These are phyloP conservation scores for Trichosanthes cucumerina DNA, from an alignment of 306 rosid species.

Conservation along the genomic window DNA sequence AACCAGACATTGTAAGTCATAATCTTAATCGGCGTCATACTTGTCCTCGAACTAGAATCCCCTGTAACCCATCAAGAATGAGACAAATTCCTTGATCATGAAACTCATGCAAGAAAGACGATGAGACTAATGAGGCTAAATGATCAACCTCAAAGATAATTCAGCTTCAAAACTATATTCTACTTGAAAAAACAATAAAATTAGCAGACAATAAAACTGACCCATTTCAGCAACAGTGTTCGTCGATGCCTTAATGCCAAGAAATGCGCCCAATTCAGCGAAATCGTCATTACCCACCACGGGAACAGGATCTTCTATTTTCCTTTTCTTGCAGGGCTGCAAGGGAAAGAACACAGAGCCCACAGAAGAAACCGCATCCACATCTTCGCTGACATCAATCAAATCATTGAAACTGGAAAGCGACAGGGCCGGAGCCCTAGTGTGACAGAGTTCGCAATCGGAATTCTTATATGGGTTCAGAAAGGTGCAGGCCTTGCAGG, in stretches of 20 bases:
- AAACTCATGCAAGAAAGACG: too few species aligned
- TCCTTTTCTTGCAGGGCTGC: slow-evolving; percentile 45
- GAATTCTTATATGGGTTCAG: slow-evolving; percentile 52
- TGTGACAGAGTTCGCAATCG: slow-evolving; percentile 50
- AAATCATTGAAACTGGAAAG: slow-evolving; percentile 49
- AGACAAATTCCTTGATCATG: background rate
- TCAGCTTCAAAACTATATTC: background rate
- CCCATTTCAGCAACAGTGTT: slow-evolving; percentile 23
- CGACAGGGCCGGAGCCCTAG: slow-evolving; percentile 52
- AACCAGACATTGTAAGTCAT: slow-evolving; percentile 83
- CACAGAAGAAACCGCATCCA: slow-evolving; percentile 35
- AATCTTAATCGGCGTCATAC: slow-evolving; percentile 30
- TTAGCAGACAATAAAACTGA: slow-evolving; percentile 1
- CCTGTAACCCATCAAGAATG: slow-evolving; percentile 19
- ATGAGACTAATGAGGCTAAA: too few species aligned
- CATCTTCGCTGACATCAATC: slow-evolving; percentile 22
- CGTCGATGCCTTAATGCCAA: slow-evolving; percentile 14
- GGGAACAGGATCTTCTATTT: slow-evolving; percentile 17
- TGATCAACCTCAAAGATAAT: background rate
- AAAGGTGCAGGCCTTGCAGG: slow-evolving; percentile 88
- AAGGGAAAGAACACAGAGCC: slow-evolving; percentile 79
- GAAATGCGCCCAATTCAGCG: slow-evolving; percentile 11
- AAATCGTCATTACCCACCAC: slow-evolving; percentile 15
- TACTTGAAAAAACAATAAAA: background rate
- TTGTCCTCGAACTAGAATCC: slow-evolving; percentile 21